Conservation (phyloP, 2,329 filamentous ascomycete genomes). For the Ascochyta viciae-villosae region DNA sequence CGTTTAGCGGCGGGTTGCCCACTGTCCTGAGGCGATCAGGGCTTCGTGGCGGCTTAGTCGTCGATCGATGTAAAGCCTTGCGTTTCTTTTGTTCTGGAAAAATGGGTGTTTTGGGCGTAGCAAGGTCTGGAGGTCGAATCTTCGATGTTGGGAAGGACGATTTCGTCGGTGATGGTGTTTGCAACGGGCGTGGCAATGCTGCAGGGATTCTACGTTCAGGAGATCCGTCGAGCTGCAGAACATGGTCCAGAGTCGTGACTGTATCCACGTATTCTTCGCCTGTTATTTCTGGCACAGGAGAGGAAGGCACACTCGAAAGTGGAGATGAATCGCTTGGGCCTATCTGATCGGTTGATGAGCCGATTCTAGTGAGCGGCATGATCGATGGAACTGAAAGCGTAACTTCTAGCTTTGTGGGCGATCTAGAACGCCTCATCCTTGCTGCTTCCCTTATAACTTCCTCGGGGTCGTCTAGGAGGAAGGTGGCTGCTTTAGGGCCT, state of each 20-base stretch:
- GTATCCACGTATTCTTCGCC: background rate
- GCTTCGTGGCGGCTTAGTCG: conserved; percentile 12
- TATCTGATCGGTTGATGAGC: too few species aligned
- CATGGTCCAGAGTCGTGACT: background rate
- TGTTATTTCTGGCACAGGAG: conserved; percentile 7
- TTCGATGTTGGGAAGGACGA: background rate
- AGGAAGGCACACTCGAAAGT: conserved; percentile 24
- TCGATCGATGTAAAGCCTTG: conserved; percentile 5
- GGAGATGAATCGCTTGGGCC: background rate
- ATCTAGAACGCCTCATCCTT: conserved; percentile 13
- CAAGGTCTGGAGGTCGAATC: background rate
- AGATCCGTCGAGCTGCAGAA: conserved; percentile 19
- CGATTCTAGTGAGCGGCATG: background rate
- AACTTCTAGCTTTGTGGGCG: conserved; percentile 13
- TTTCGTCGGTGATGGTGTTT: background rate
- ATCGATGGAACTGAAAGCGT: background rate
- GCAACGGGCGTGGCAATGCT: background rate
- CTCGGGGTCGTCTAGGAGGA: conserved; percentile 31
- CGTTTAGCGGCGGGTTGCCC: conserved; percentile 38
- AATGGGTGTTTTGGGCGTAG: background rate
- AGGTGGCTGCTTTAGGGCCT: conserved; percentile 26
- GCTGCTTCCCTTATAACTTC: conserved; percentile 27
- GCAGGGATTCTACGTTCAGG: background rate
- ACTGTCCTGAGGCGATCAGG: conserved; percentile 32
- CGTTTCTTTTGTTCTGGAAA: conserved; percentile 19